Percentiles rank a stretch among this genome's conserved stretches.
phyloP scores from a whole-genome alignment of 1,284 basidiomycete species.

The Trametes polyzona region DNA sequence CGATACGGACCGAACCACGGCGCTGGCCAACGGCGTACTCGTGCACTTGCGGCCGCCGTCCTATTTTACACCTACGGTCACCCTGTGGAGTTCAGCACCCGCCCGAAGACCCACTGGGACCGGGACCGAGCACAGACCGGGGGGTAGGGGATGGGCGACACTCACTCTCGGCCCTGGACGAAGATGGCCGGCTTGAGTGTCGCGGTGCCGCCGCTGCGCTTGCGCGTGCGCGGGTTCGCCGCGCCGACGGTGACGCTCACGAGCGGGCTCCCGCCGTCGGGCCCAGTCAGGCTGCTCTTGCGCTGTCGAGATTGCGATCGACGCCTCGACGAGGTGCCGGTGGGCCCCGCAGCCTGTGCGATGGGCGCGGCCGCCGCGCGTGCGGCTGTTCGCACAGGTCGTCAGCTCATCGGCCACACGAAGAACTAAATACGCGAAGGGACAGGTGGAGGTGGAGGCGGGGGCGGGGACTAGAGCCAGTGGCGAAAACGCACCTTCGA shows the following conservation, averaged over 20 bases:
- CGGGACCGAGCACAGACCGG: conserved; percentile 11
- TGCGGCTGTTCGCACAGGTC: conserved; percentile 26
- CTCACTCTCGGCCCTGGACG: conserved; percentile 35
- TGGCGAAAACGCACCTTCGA: conserved; percentile 58
- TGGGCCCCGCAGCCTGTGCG: conserved; percentile 6
- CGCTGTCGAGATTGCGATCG: conserved; percentile 26
- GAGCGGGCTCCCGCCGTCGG: conserved; percentile 22
- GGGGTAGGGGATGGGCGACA: too few species aligned
- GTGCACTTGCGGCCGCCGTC: neutral
- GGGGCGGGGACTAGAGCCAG: too few species aligned
- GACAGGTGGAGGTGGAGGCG: too few species aligned
- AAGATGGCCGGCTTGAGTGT: conserved; percentile 36
- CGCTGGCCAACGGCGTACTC: neutral
- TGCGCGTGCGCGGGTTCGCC: conserved; percentile 28
- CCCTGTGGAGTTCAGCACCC: conserved; percentile 18
- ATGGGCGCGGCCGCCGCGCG: conserved; percentile 27
- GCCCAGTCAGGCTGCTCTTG: conserved; percentile 19
- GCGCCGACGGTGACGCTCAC: conserved; percentile 34
- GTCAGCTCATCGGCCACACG: conserved; percentile 3
- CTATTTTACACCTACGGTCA: conserved; percentile 24
- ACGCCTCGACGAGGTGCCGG: conserved; percentile 20
- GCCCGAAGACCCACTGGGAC: conserved; percentile 3
- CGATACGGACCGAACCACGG: conserved; percentile 1
- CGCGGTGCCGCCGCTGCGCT: conserved; percentile 32
- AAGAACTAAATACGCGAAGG: too few species aligned